phyloP scores from a whole-genome alignment of 768 basidiomycete species.

The Albatrellus ellisii region DNA sequence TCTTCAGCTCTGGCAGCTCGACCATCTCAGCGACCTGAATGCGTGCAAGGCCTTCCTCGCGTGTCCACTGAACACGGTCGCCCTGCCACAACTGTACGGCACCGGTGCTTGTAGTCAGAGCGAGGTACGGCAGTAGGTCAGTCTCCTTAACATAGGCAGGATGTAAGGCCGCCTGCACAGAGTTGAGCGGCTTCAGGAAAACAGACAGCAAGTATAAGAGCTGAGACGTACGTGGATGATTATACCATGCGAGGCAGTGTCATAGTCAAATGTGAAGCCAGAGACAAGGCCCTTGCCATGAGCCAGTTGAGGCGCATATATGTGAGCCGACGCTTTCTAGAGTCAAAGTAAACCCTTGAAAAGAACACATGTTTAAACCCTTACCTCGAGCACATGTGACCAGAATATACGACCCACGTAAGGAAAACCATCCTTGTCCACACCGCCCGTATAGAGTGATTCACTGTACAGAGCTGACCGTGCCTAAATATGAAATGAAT shows the following conservation, averaged over 20 bases:
- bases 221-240: slow-evolving; percentile 43
- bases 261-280: slow-evolving; percentile 50
- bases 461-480: slow-evolving; percentile 28
- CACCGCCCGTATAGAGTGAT: slow-evolving; percentile 45
- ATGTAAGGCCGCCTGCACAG: slow-evolving; percentile 38
- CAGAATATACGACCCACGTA: slow-evolving; percentile 56
- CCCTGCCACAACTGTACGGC: slow-evolving; percentile 65
- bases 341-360: slow-evolving; percentile 2
- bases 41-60: slow-evolving; percentile 69
- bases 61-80: slow-evolving; percentile 49
- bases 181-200: background rate
- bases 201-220: too few species aligned
- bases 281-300: slow-evolving; percentile 33
- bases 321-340: slow-evolving; percentile 43
- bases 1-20: slow-evolving; percentile 56
- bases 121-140: slow-evolving; percentile 27
- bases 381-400: slow-evolving; percentile 42
- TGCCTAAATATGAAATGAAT: slow-evolving; percentile 20
- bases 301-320: slow-evolving; percentile 35
- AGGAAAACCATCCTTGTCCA: slow-evolving; percentile 34
- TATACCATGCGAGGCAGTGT: slow-evolving; percentile 50
- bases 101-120: slow-evolving; percentile 64
- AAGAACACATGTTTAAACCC: slow-evolving; percentile 8
- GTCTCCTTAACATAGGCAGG: slow-evolving; percentile 26
- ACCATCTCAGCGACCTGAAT: slow-evolving; percentile 56